Base-by-base conservation (phyloP, 805 yeast genomes). In the Komagataella populi region DNA sequence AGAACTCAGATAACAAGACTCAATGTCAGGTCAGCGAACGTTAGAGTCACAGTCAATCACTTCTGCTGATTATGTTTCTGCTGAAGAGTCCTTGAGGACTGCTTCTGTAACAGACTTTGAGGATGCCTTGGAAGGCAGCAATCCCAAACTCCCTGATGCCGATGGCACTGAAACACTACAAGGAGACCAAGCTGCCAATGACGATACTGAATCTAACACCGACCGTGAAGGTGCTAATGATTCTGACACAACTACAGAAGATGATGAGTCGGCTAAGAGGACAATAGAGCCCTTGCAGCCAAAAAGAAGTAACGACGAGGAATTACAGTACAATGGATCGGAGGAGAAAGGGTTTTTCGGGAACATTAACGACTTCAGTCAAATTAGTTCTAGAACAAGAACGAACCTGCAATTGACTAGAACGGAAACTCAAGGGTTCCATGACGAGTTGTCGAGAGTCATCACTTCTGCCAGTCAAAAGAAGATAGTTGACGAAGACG, bases 111-210 rank as follows among this genome's bases (percentile, higher is more conserved):
- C 39, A 6, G 39, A 30, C 8, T 30, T 30, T 30, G 58, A 51
- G 64, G 62, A 52, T 70, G 69, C 60, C 67, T 71, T 59, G 18
- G 45, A 48, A 7, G 48, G 46, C 12, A 30, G 20, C 17, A n/a
- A 16, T 24, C 17, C 18, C 47, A 39, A 48, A 12, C 20, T n/a
- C 18, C 20, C 22, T 8, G 48, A 17, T 17, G 46, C 10, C 6
- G 46, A 45, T 10, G 46, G 46, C n/a, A 20, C 46, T 5, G 46
- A 20, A 8, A 20, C 46, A 8, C 14, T 30, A 8, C 39, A 30
- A 30, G 39, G 39, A 30, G 39, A 30, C 39, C 10, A 30, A 30
- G 14, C 39, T 30, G 39, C 8, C 46, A 20, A 20, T 45, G 18
- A n/a, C 17, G 46, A 45, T 12, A 20, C 22, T 45, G 39, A 10